Base-by-base conservation (phyloP, 345 rosid species). In the Boechera divaricarpa region DNA sequence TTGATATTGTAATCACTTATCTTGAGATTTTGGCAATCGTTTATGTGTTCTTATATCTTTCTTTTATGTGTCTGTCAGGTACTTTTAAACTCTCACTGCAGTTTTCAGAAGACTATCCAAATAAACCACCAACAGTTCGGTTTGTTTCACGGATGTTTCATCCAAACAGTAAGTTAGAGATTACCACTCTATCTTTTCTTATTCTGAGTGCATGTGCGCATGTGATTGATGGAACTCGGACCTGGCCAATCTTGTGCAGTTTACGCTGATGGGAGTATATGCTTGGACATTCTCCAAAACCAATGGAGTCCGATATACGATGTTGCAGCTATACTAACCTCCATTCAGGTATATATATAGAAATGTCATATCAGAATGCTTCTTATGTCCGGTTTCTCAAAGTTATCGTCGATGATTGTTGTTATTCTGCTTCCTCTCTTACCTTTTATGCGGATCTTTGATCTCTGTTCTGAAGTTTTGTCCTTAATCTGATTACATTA, bases 261-360 rank as follows among this genome's bases (percentile, higher is more conserved):
- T 67, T 90, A 90, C 79, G 96, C 96, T 1, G 93, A 90, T 85
- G 96, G 96, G 55, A 90, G 96, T 78, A 90, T 90, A 63, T 90
- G 96, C 66, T 85, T 90, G 84, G 96, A 90, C 79, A 90, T 90
- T 73, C 87, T 90, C 70, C 96, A 90, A 77, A 90, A 90, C 72
- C 96, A 90, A 77, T 90, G 96, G 96, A 85, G 90, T 81, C 96
- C 96, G 0, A 90, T 90, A 39, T 90, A 90, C 60, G 96, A 90
- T 69, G 96, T 88, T 3, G 96, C 96, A 18, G 96, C 96, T 21
- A 90, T 90, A 52, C 89, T 90, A 48, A 90, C 96, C 18, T 90
- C 96, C 39, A 87, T 90, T 74, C 96, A 90, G 96, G 96, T 90
- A 47, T 47, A n/a, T n/a, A 47, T 47, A 47, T 6, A 10, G 12